Percentiles rank a stretch among this genome's conserved stretches.
Conservation (phyloP, 169 alveolate genomes). For the Theileria sp. region DNA sequence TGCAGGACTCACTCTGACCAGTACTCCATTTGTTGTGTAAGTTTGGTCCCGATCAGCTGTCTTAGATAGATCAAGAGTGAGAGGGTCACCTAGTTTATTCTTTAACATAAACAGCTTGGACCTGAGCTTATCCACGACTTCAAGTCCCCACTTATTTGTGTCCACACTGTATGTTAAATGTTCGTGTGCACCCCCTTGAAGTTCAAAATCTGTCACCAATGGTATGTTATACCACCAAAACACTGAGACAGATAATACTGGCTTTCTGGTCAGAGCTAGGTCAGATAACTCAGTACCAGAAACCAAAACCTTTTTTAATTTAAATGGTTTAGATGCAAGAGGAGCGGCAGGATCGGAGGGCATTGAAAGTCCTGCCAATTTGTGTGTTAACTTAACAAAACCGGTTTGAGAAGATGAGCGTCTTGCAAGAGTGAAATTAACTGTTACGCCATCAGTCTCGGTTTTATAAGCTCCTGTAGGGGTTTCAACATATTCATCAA, state of each 20-base stretch:
- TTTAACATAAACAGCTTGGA: conserved; percentile 8
- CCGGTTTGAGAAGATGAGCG: conserved; percentile 1
- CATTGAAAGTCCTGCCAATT: background rate
- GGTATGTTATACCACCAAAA: conserved; percentile 11
- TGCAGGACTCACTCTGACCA: conserved; percentile 12
- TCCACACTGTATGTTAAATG: conserved; percentile 5
- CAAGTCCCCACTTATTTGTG: conserved; percentile 2
- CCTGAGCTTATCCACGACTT: background rate
- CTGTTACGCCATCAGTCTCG: background rate
- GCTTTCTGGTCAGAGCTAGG: conserved; percentile 2
- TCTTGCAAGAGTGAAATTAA: background rate
- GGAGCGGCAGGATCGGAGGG: background rate
- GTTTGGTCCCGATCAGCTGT: conserved; percentile 5
- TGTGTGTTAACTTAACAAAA: conserved; percentile 13
- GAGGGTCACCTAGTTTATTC: conserved; percentile 7
- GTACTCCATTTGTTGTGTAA: background rate
- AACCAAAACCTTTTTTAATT: background rate
- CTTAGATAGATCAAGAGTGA: conserved; percentile 3
- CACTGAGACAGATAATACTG: background rate
- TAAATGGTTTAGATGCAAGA: background rate
- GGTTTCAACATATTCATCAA: background rate
- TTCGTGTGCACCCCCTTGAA: background rate
- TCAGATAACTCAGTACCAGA: conserved; percentile 12
- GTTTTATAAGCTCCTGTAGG: conserved; percentile 8
- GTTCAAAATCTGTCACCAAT: conserved; percentile 1